Evolutionary conservation across 352 stramenopile species (phyloP).

Genomic region (Globisporangium splendens): DNA sequence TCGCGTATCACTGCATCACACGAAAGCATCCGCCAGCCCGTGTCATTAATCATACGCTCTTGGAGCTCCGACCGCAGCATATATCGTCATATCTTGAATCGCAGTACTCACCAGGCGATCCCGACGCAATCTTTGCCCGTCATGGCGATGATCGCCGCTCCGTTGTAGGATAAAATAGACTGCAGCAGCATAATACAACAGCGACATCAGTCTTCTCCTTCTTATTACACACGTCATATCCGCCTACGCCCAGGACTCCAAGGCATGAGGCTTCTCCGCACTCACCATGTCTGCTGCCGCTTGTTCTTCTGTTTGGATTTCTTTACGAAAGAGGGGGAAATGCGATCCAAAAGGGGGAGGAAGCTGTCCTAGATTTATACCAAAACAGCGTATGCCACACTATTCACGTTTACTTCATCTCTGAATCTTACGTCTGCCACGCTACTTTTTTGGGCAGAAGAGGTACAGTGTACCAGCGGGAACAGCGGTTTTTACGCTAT

Average conservation of each 20-base stretch:
- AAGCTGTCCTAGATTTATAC: neutral
- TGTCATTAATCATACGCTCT: neutral
- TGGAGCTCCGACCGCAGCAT: too few relatives aligned
- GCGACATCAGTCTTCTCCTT: neutral
- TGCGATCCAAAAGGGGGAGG: conserved; percentile 7
- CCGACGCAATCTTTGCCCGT: conserved; percentile 98
- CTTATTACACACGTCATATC: neutral
- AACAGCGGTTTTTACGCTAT: neutral
- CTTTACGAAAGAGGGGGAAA: conserved; percentile 7
- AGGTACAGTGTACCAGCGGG: neutral
- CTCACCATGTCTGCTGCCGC: conserved; percentile 25
- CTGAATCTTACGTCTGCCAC: neutral
- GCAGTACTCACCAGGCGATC: conserved; percentile 86
- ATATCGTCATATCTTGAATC: neutral
- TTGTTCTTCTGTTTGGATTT: conserved; percentile 11
- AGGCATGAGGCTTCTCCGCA: neutral
- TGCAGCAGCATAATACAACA: conserved; percentile 14
- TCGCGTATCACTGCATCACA: conserved; percentile 88
- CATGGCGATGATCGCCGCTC: conserved; percentile 98
- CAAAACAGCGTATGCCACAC: neutral
- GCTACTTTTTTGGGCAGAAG: neutral
- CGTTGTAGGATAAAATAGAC: conserved; percentile 97
- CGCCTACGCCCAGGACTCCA: too few relatives aligned
- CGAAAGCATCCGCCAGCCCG: neutral
- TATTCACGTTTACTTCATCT: neutral